phyloP scores from a whole-genome alignment of 2,329 filamentous ascomycete species.

The Phialocephala sp. region DNA sequence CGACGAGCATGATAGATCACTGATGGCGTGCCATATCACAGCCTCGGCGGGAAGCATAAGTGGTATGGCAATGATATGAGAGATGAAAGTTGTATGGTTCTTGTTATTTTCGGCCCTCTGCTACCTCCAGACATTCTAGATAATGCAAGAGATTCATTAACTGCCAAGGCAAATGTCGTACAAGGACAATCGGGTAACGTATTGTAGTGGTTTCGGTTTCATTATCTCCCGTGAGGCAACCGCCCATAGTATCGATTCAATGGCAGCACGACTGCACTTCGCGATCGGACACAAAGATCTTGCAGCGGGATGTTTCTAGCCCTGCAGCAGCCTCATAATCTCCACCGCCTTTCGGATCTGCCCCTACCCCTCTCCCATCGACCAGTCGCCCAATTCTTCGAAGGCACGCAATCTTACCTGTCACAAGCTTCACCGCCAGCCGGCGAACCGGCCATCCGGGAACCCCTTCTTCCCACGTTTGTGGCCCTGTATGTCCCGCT shows the following conservation, averaged over 20 bases:
- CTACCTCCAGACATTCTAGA: constrained; percentile 29
- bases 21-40: constrained; percentile 20
- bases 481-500: background rate
- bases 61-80: constrained; percentile 29
- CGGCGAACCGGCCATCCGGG: constrained; percentile 27
- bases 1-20: constrained; percentile 25
- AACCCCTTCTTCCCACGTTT: constrained; percentile 7
- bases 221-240: constrained; percentile 11
- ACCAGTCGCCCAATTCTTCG: constrained; percentile 9
- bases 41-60: constrained; percentile 27
- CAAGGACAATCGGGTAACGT: background rate
- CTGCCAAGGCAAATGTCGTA: constrained; percentile 1
- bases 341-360: constrained; percentile 4
- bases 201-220: constrained; percentile 3
- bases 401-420: constrained; percentile 13
- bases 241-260: background rate
- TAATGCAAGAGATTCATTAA: constrained; percentile 30
- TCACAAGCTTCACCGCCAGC: background rate
- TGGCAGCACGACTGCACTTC: background rate
- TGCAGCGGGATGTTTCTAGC: constrained; percentile 1
- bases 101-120: constrained; percentile 17
- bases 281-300: constrained; percentile 10
- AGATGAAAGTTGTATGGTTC: constrained; percentile 22
- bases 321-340: constrained; percentile 4
- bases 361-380: background rate